Percentiles rank a stretch among this genome's conserved stretches.
phyloP scores from a whole-genome alignment of 441 rosid genomes.

The Breynia disticha region DNA sequence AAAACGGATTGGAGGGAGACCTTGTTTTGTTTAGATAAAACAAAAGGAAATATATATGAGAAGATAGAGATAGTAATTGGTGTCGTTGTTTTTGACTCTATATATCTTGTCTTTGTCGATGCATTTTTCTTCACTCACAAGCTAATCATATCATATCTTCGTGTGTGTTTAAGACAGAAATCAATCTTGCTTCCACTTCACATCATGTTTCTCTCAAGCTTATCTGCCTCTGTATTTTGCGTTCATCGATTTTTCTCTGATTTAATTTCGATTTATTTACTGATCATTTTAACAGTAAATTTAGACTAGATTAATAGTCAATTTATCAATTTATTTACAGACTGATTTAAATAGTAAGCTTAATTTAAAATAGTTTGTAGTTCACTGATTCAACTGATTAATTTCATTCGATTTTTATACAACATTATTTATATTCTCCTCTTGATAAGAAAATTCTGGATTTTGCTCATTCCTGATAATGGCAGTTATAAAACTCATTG shows the following conservation, averaged over 20 bases:
- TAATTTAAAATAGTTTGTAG: no score
- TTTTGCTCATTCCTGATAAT: no score
- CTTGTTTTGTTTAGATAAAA: conserved; percentile 3
- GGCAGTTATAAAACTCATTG: no score
- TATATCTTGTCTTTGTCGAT: conserved; percentile 49
- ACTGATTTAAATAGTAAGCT: background rate
- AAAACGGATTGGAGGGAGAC: conserved; percentile 75
- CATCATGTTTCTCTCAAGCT: conserved; percentile 37
- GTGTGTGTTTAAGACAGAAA: conserved; percentile 34
- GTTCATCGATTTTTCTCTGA: background rate
- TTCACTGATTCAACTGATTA: no score
- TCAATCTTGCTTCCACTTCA: conserved; percentile 82
- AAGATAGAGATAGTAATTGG: conserved; percentile 16
- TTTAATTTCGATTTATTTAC: background rate
- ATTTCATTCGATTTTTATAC: no score
- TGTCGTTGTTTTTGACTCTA: conserved; percentile 67
- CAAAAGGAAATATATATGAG: background rate
- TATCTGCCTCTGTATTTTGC: no score
- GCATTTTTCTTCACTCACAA: conserved; percentile 93
- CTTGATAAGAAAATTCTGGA: no score
- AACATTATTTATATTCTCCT: no score
- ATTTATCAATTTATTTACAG: background rate
- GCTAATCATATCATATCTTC: conserved; percentile 79
- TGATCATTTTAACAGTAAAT: background rate
- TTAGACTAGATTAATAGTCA: no score